Base-by-base conservation (phyloP, 1,284 basidiomycete genomes). In the Xanthoconium separans region DNA sequence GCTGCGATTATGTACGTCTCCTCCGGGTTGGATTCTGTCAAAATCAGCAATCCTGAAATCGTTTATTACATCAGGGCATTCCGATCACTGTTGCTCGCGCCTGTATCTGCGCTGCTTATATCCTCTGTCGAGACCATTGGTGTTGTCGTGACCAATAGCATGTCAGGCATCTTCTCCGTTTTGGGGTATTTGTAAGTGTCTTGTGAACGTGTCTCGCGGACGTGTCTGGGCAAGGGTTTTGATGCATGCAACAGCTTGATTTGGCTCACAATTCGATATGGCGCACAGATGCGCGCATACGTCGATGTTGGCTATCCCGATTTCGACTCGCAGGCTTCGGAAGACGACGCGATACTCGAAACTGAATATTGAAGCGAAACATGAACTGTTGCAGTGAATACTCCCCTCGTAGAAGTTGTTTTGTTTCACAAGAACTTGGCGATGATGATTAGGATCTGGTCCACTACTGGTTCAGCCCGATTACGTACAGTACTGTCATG, bases 121-220 rank as follows among this genome's bases (percentile, higher is more conserved):
- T 67, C 86, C 0, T 66, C 79, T 40, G 73, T 85, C 51, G 69
- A 84, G 29, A 61, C 58, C 0, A 76, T 86, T 30, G 83, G 85
- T 9, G 75, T 84, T 15, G 76, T 77, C 0, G 70, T 70, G 53
- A 85, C 84, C 0, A 76, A 83, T 64, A 75, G 74, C 0, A 61
- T 82, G 13, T 69, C 77, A 0, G 77, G 79, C 0, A 45, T 70
- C 5, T 50, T 82, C 8, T 73, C 73, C 2, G 69, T 77, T 67
- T 3, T 75, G 2, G 80, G 78, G n/a, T 79, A 75, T 57, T 65
- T 61, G 80, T 82, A 52, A 53, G 77, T 61, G 13, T n/a, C 42
- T 27, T 49, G 27, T 5, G n/a, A 31, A 43, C 53, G 77, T 61
- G 13, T 18, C 42, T 27, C 49, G 24, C 6, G n/a, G 34, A 43